A percentile compares a stretch with the other conserved stretches of the same genome.
phyloP scores from a whole-genome alignment of 495 filamentous ascomycete genomes.

The Xylaria curta region DNA sequence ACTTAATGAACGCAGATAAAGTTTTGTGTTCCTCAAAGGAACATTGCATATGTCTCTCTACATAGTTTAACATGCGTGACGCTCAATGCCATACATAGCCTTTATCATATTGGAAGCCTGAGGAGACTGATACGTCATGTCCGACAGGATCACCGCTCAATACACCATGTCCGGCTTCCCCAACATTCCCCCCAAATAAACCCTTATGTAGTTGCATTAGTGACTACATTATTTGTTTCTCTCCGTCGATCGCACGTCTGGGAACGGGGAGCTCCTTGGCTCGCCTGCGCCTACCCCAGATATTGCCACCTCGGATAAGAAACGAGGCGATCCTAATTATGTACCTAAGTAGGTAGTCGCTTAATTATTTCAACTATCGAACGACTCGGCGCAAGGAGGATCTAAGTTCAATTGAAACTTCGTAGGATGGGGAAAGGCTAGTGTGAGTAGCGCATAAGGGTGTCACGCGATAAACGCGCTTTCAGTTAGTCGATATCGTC shows the following conservation, averaged over 20 bases:
- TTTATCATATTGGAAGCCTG: neutral
- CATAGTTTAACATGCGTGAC: neutral
- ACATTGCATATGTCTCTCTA: neutral
- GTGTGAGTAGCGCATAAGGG: conserved; percentile 11
- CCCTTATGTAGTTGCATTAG: neutral
- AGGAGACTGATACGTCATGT: neutral
- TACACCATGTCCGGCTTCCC: conserved; percentile 8
- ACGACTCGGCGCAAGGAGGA: neutral
- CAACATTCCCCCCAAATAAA: neutral
- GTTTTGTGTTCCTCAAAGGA: neutral
- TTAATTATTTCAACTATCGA: neutral
- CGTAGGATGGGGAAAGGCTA: conserved; percentile 4
- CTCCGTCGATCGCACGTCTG: conserved; percentile 8
- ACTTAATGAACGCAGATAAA: conserved; percentile 9
- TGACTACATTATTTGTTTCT: neutral
- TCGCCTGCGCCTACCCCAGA: conserved; percentile 11
- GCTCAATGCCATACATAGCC: neutral
- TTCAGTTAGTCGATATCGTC: conserved; percentile 22
- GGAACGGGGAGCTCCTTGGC: conserved; percentile 5
- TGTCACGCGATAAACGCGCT: conserved; percentile 21
- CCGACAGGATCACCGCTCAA: conserved; percentile 2
- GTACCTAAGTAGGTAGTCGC: neutral
- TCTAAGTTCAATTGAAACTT: conserved; percentile 9
- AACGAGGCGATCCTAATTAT: conserved; percentile 6
- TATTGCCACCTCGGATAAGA: conserved; percentile 12